Percentiles rank a stretch among this genome's conserved stretches.
Evolutionary conservation across 805 yeast genomes (phyloP).

Genomic region (Candida montana): DNA sequence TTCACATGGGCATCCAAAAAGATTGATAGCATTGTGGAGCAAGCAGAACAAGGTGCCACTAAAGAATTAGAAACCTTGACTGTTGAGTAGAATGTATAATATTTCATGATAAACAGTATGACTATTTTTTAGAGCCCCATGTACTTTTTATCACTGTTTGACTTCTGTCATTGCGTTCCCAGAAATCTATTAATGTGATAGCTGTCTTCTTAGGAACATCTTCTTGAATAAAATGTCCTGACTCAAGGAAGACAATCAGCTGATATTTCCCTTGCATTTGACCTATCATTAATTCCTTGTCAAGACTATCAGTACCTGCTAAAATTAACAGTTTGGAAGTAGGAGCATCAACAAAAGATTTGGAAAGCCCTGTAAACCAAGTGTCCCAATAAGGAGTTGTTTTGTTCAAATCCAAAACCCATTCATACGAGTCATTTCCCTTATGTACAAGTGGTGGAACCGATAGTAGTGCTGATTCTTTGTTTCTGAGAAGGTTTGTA

Average conservation of each 20-base stretch:
- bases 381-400: constrained; percentile 71
- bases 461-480: constrained; percentile 64
- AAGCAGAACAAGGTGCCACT: constrained; percentile 38
- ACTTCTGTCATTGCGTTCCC: constrained; percentile 36
- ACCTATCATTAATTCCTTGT: constrained; percentile 81
- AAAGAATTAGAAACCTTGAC: constrained; percentile 34
- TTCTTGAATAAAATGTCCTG: constrained; percentile 96
- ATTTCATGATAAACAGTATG: neutral
- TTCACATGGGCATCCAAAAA: constrained; percentile 87
- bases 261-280: constrained; percentile 99
- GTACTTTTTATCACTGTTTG: constrained; percentile 31
- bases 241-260: constrained; percentile 69
- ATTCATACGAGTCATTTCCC: constrained; percentile 30
- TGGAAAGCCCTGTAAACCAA: constrained; percentile 77
- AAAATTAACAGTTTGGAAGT: constrained; percentile 69
- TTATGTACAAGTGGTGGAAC: constrained; percentile 60
- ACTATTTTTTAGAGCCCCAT: constrained; percentile 29
- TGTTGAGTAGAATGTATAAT: constrained; percentile 34
- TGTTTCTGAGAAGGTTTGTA: constrained; percentile 45
- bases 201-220: constrained; percentile 74
- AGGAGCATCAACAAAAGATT: constrained; percentile 40
- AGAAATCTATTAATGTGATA: constrained; percentile 40
- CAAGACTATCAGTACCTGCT: constrained; percentile 87
- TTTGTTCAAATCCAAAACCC: constrained; percentile 60
- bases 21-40: constrained; percentile 74